Evolutionary conservation across 108 stramenopile species (phyloP), one percentile per base, ranked within the genome.

Genomic region (Chaetoceros tenuissimus): DNA sequence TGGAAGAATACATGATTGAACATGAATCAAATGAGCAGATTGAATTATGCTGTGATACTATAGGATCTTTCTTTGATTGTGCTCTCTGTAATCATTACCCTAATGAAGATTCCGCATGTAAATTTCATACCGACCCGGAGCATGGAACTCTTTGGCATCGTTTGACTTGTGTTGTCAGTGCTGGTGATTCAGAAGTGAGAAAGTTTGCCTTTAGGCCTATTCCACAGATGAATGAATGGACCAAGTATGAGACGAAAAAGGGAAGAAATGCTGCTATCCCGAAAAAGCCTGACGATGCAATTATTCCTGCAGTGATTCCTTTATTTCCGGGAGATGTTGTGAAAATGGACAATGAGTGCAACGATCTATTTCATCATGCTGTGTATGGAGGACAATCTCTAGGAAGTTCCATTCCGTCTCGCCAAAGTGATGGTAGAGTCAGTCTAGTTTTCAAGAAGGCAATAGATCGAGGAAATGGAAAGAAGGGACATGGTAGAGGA

Each of bases 41-140:
- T 63, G 22, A 30, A 40, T 13, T 40, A 40, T 40, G 34, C 34
- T 10, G 34, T 10, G 67, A 2, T 63, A 57, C 46, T 24, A 29
- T 57, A 20, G 31, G 59, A 45, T 24, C 29, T 2, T 80, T 78
- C 56, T 84, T 84, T 64, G 83, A 84, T 55, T 84, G 83, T 51
- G 77, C 77, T n/a, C 61, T 84, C 5, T 80, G 79, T 63, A 84
- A 84, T 62, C 75, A 77, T 63, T 84, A 84, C 61, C 79, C 79
- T 2, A 68, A 78, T 68, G 79, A 63, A 3, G 67, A 78, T n/a
- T 45, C 74, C 5, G 79, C 77, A 1, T 84, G 83, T 52, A 84
- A 80, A 55, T 84, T 73, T 46, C 83, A 84, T 44, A 84, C 79
- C 17, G 83, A 84, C 60, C 83, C 83, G 3, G 83, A 84, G 53